Base-by-base conservation (phyloP, 192 early-diverging fungal species). In the Dimargaris xerosporica region DNA sequence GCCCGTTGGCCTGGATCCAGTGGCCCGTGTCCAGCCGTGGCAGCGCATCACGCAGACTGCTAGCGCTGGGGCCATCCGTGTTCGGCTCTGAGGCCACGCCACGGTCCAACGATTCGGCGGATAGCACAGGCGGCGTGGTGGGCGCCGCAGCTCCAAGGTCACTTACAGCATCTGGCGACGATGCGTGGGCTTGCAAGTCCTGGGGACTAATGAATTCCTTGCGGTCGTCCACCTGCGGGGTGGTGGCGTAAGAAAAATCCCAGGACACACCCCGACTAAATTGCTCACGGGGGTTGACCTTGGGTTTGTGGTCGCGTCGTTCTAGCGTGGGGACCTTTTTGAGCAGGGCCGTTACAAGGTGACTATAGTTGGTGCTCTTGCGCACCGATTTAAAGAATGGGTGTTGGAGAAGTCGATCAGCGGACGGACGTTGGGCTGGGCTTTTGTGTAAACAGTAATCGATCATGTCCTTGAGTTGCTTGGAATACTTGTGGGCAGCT, bases 381-480 rank as follows among this genome's bases (percentile, higher is more conserved):
- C 50, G 50, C 50, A 28, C 50, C 50, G 50, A 28, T n/a, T 34
- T n/a, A n/a, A 89, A 77, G 80, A 80, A 87, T 9, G 78, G 73
- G 68, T 89, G 90, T n/a, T 39, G 23, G 19, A 61, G 28, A 17
- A 61, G 25, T 12, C 28, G 34, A 23, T 61, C 43, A 12, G 60
- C 60, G 21, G 60, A 15, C 10, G 60, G 75, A 68, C 78, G 68
- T 66, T 85, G 85, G 10, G 72, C 65, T 3, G 91, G 88, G 63
- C 91, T 87, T 58, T 91, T 91, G 44, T 83, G 70, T 28, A 93
- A 71, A 74, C 91, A 91, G 23, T 46, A 30, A 67, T 93, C 91
- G 45, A 93, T 88, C 84, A 93, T 85, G 43, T 93, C 91, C 69
- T 91, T 91, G 53, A 91, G 85, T 13, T 74, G 51, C 65, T 83